A percentile compares a stretch with the other conserved stretches of the same genome.
Conservation (phyloP, 2,329 filamentous ascomycete species). For the Elsinoe fawcettii region DNA sequence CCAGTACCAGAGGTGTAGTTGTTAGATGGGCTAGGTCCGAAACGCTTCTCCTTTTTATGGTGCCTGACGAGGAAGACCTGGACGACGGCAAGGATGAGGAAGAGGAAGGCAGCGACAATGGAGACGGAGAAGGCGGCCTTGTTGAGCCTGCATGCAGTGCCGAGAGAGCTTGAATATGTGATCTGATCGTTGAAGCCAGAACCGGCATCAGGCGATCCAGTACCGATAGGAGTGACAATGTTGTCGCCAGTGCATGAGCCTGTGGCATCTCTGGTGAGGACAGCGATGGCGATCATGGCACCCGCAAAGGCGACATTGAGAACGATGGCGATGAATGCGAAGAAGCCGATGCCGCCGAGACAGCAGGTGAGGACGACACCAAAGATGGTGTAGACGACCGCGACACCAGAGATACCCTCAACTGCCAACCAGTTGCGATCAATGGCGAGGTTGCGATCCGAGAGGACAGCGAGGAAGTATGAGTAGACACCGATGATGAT, state of each 20-base stretch:
- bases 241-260: constrained; percentile 55
- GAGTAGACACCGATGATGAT: constrained; percentile 63
- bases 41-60: constrained; percentile 67
- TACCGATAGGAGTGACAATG: constrained; percentile 62
- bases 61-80: constrained; percentile 62
- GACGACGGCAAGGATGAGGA: constrained; percentile 62
- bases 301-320: constrained; percentile 70
- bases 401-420: constrained; percentile 64
- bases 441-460: constrained; percentile 57
- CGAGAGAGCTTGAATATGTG: constrained; percentile 40
- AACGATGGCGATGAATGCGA: constrained; percentile 64
- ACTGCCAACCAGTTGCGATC: constrained; percentile 52
- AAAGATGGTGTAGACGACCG: constrained; percentile 64
- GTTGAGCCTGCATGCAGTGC: constrained; percentile 66
- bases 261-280: constrained; percentile 62
- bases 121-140: constrained; percentile 69
- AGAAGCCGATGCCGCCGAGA: constrained; percentile 64
- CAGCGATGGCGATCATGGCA: constrained; percentile 73
- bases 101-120: constrained; percentile 71
- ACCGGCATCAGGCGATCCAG: constrained; percentile 47
- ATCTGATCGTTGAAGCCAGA: constrained; percentile 38
- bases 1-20: constrained; percentile 58
- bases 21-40: constrained; percentile 57
- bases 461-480: constrained; percentile 72
- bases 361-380: constrained; percentile 71